Evolutionary conservation across 257 asterid species (phyloP).

Genomic region (Gynochthodes officinalis): DNA sequence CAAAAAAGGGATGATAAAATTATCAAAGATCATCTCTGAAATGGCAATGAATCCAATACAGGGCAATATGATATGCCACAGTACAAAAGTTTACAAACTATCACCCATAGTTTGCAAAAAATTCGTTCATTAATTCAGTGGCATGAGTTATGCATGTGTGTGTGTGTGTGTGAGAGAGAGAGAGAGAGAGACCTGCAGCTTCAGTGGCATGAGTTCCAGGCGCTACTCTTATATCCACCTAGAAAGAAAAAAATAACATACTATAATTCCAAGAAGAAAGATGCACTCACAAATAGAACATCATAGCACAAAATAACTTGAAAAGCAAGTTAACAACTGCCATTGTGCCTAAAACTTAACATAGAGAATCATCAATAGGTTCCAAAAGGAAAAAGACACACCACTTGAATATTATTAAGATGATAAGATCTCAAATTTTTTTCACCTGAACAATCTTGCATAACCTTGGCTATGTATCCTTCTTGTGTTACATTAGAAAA

Average conservation of each 20-base stretch:
- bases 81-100: no score
- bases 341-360: no score
- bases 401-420: not conserved
- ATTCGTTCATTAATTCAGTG: no score
- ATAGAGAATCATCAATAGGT: not conserved
- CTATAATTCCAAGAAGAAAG: slow-evolving; percentile 12
- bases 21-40: not conserved
- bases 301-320: not conserved
- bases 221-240: slow-evolving; percentile 94
- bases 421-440: not conserved
- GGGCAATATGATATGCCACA: not conserved
- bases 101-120: no score
- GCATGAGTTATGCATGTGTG: not conserved
- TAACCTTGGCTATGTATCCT: not conserved
- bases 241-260: slow-evolving; percentile 21
- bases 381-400: not conserved
- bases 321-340: not conserved
- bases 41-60: not conserved
- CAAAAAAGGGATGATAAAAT: not conserved
- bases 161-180: no score
- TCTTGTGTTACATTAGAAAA: not conserved
- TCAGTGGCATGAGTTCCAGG: slow-evolving; percentile 93
- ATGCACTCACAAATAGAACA: not conserved
- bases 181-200: slow-evolving; percentile 78
- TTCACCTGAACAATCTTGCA: not conserved